Evolutionary conservation across 345 rosid genomes (phyloP).

Genomic region (Brassica cretica): DNA sequence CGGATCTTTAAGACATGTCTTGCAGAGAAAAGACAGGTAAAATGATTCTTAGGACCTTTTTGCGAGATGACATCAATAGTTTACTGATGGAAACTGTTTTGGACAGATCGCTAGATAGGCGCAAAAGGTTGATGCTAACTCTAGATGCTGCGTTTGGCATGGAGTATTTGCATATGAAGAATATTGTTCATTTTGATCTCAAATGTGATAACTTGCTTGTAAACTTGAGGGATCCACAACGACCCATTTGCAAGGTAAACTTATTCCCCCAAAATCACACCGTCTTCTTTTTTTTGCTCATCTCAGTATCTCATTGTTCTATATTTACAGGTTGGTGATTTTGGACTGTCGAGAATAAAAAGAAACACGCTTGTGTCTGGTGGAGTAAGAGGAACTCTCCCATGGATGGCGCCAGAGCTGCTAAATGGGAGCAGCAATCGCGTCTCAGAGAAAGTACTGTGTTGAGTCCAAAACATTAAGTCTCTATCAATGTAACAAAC

Average conservation of each 20-base stretch:
- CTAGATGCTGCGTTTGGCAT: slow-evolving; percentile 84
- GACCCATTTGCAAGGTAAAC: slow-evolving; percentile 79
- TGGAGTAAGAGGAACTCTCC: slow-evolving; percentile 56
- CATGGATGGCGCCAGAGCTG: slow-evolving; percentile 72
- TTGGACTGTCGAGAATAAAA: slow-evolving; percentile 79
- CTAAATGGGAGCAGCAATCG: slow-evolving; percentile 64
- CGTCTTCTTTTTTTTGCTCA: not conserved
- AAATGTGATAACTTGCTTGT: slow-evolving; percentile 83
- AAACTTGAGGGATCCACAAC: slow-evolving; percentile 70
- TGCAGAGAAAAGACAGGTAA: slow-evolving; percentile 47
- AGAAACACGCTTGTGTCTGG: slow-evolving; percentile 32
- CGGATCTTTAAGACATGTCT: slow-evolving; percentile 68
- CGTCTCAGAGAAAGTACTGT: slow-evolving; percentile 52
- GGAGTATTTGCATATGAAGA: slow-evolving; percentile 46
- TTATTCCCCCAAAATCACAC: not conserved
- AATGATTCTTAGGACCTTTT: not conserved
- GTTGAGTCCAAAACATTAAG: not conserved
- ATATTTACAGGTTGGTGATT: slow-evolving; percentile 69
- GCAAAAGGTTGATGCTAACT: slow-evolving; percentile 62
- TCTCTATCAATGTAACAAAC: not conserved
- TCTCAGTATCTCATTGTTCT: not conserved
- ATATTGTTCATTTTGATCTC: slow-evolving; percentile 75
- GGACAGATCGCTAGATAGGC: slow-evolving; percentile 61
- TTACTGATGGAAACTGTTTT: not conserved
- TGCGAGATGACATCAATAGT: too few relatives aligned